Evolutionary conservation across 805 yeast species (phyloP).

Genomic region (Priceomyces castillae): DNA sequence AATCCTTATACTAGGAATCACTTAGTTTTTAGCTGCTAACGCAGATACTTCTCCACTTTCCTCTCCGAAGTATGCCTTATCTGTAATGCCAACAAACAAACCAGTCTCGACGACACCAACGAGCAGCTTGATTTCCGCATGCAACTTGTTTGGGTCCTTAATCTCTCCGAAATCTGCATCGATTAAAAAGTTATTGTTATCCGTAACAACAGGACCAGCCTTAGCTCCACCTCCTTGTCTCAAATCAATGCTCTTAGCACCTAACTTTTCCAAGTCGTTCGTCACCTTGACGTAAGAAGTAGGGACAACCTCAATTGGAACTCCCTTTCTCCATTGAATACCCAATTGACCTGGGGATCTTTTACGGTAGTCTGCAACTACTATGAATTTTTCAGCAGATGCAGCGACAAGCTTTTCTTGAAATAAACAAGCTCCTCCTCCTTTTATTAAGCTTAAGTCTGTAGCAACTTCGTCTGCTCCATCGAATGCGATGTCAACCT

Average conservation of each 20-base stretch:
- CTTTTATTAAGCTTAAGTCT: conserved; percentile 82
- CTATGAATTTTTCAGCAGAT: conserved; percentile 69
- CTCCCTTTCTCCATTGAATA: conserved; percentile 79
- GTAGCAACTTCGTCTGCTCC: conserved; percentile 97
- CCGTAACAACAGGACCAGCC: conserved; percentile 97
- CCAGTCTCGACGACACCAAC: conserved; percentile 98
- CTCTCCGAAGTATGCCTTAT: conserved; percentile 86
- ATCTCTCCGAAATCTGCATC: conserved; percentile 92
- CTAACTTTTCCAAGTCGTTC: conserved; percentile 57
- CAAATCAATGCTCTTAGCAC: conserved; percentile 60
- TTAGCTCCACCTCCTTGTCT: conserved; percentile 89
- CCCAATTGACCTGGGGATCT: conserved; percentile 69
- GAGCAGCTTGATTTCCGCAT: conserved; percentile 62
- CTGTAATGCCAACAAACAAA: conserved; percentile 70
- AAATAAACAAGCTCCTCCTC: conserved; percentile 97
- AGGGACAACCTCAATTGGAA: conserved; percentile 95
- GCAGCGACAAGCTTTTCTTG: conserved; percentile 94
- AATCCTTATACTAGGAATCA: too few species aligned
- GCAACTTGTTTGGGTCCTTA: conserved; percentile 49
- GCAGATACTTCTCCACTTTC: conserved; percentile 54
- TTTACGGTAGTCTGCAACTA: conserved; percentile 93
- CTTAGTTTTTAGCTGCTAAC: not conserved
- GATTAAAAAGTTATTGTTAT: conserved; percentile 87
- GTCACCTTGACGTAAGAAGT: conserved; percentile 76
- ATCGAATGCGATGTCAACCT: conserved; percentile 90